phyloP scores from a whole-genome alignment of 2,329 filamentous ascomycete genomes.

The Aspergillus oerlinghausenensis region DNA sequence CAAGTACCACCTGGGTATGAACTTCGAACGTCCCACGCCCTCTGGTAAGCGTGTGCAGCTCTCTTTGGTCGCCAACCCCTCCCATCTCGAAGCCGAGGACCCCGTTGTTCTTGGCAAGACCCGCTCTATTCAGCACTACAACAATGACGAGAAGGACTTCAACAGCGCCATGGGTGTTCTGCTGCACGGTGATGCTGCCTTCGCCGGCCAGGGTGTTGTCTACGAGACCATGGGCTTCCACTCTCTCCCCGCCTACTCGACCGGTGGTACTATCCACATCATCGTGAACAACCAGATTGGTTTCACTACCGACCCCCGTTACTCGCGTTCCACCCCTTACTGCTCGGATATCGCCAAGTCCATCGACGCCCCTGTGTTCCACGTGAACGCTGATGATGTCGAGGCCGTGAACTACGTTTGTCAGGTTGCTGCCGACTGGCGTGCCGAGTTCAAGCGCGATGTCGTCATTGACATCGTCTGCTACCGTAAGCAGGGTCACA shows the following conservation, averaged over 20 bases:
- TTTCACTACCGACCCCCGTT: constrained; percentile 97
- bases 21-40: constrained; percentile 96
- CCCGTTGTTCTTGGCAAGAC: constrained; percentile 97
- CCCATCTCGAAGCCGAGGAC: constrained; percentile 96
- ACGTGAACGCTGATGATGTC: constrained; percentile 97
- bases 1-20: constrained; percentile 99
- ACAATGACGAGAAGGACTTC: constrained; percentile 88
- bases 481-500: constrained; percentile 98
- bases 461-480: constrained; percentile 97
- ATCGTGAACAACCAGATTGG: constrained; percentile 99
- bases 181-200: constrained; percentile 94
- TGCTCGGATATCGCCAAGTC: constrained; percentile 99
- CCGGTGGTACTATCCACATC: constrained; percentile 92
- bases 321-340: constrained; percentile 94
- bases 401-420: constrained; percentile 98
- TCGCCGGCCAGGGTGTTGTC: constrained; percentile 93
- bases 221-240: constrained; percentile 99
- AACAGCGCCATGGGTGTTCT: constrained; percentile 90
- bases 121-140: constrained; percentile 97
- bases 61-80: constrained; percentile 95
- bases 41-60: constrained; percentile 99
- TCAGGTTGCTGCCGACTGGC: constrained; percentile 95
- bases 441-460: constrained; percentile 96
- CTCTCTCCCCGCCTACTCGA: constrained; percentile 91
- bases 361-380: constrained; percentile 96